Base-by-base conservation (phyloP, 106 monocot genomes). In the Apostasia ramifera region DNA sequence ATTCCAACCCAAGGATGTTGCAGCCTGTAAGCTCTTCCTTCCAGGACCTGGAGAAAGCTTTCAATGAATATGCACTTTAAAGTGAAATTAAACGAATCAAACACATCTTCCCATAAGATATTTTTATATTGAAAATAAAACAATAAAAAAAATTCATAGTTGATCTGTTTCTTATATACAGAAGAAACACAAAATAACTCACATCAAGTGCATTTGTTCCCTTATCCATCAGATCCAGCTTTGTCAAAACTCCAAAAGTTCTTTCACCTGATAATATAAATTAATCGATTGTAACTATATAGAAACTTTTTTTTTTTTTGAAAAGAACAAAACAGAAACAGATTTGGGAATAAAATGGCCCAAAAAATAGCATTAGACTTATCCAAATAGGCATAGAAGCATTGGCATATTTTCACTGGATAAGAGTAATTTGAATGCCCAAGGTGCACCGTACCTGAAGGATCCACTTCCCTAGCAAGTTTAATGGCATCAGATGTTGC, bases 181-280 rank as follows among this genome's bases (percentile, higher is more conserved):
- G 9, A 3, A 61, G 46, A 63, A 63, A 14, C 44, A 3, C 47
- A 49, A 65, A 3, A 61, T 38, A 58, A 72, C 77, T 63, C 77
- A 86, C 86, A 77, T 82, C 86, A 67, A 86, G 75, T 55, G 86
- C 82, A 59, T 86, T 74, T 69, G 86, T 86, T 66, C 86, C 86
- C 72, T 82, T 86, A 50, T 86, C 86, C 82, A 86, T 86, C 44
- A 86, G 55, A 77, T 86, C 86, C 13, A 86, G 79, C 71, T 86
- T 86, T 53, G 86, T 86, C 47, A 86, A 41, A 54, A 86, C 86
- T 38, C 86, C 86, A 68, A 86, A 86, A 42, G 86, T 86, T 70
- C 86, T 82, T 57, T 86, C 83, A 50, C 86, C 86, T 86, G 60
- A 55, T 11, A 13, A 74, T 37, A 70, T 26, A 26, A 26, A 26